Percentiles rank a stretch among this genome's conserved stretches.
Evolutionary conservation across 306 rosid genomes (phyloP).

Genomic region (Echinosophora koreensis): DNA sequence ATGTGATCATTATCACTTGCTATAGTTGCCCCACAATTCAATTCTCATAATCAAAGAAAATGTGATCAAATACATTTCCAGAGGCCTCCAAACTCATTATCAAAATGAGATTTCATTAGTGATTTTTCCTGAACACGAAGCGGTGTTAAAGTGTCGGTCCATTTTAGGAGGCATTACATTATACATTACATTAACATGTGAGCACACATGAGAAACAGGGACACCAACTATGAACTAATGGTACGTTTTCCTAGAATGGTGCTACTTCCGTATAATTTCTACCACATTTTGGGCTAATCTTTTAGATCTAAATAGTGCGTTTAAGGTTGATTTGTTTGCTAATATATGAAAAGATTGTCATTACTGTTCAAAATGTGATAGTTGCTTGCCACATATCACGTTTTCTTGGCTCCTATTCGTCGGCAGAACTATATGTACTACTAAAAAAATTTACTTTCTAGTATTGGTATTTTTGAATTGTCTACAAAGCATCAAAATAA

Average conservation of each 20-base stretch:
- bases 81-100: neutral
- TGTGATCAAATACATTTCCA: neutral
- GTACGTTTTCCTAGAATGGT: neutral
- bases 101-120: neutral
- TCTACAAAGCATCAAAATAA: neutral
- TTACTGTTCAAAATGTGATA: conserved; percentile 12
- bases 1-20: too few species aligned
- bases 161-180: conserved; percentile 1
- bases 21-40: conserved; percentile 6
- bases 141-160: conserved; percentile 37
- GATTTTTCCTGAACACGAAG: conserved; percentile 29
- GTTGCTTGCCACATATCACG: neutral
- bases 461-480: neutral
- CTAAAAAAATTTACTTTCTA: neutral
- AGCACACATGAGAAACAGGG: conserved; percentile 42
- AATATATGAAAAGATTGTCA: neutral
- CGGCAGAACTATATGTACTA: neutral
- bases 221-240: conserved; percentile 6
- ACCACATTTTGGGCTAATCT: conserved; percentile 24
- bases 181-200: conserved; percentile 42
- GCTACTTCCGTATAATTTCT: conserved; percentile 31
- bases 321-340: neutral
- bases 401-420: neutral
- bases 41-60: neutral
- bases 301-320: neutral